phyloP scores from a whole-genome alignment of 148 eudicot species.

The Fagopyrum esculentum region DNA sequence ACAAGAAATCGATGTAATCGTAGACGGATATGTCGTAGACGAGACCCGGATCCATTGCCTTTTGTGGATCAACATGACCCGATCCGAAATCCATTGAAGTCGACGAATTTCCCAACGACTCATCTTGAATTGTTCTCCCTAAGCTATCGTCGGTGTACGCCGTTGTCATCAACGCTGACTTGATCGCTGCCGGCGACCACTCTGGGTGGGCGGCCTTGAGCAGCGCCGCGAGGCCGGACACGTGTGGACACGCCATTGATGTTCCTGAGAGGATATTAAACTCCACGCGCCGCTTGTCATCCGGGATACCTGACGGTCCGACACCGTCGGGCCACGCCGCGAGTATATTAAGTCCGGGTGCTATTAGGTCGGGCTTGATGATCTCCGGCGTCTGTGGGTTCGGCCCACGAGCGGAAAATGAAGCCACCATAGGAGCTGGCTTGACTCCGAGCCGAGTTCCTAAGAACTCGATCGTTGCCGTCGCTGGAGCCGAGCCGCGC shows the following conservation, averaged over 20 bases:
- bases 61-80: constrained; percentile 88
- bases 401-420: constrained; percentile 90
- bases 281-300: constrained; percentile 56
- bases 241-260: constrained; percentile 97
- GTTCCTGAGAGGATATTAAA: constrained; percentile 90
- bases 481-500: constrained; percentile 18
- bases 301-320: constrained; percentile 63
- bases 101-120: constrained; percentile 59
- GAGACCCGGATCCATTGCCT: constrained; percentile 86
- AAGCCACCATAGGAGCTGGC: constrained; percentile 88
- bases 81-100: constrained; percentile 85
- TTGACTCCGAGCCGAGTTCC: constrained; percentile 64
- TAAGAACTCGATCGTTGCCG: constrained; percentile 56
- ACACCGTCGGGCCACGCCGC: constrained; percentile 77
- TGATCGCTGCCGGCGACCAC: constrained; percentile 86
- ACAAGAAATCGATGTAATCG: constrained; percentile 75
- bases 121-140: constrained; percentile 53
- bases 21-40: constrained; percentile 58
- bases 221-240: constrained; percentile 75
- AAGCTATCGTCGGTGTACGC: constrained; percentile 57
- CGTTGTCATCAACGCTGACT: constrained; percentile 83
- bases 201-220: constrained; percentile 86
- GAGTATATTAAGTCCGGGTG: constrained; percentile 84
- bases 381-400: constrained; percentile 78
- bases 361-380: constrained; percentile 82